phyloP scores from a whole-genome alignment of 2,329 filamentous ascomycete species.

The Talaromyces marneffei region DNA sequence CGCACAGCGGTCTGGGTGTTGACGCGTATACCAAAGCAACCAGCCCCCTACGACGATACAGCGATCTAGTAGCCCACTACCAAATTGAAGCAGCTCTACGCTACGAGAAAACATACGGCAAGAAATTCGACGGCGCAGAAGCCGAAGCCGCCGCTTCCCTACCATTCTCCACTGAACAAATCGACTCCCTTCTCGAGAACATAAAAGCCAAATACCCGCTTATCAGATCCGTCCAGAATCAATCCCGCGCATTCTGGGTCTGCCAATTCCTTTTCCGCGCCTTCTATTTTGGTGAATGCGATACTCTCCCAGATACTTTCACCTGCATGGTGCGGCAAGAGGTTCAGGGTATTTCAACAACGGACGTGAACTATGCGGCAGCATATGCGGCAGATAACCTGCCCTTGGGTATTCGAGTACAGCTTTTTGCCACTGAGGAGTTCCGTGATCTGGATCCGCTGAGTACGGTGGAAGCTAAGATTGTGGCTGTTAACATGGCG shows the following conservation, averaged over 20 bases:
- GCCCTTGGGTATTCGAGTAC: constrained; percentile 28
- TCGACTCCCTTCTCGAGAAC: constrained; percentile 46
- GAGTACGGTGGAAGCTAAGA: constrained; percentile 31
- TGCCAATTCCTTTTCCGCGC: constrained; percentile 53
- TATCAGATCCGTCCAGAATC: constrained; percentile 34
- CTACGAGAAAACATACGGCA: constrained; percentile 46
- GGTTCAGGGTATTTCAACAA: constrained; percentile 18
- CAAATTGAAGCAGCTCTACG: constrained; percentile 59
- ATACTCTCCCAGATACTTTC: constrained; percentile 45
- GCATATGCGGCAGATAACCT: constrained; percentile 28
- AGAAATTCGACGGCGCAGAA: constrained; percentile 32
- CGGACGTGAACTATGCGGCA: constrained; percentile 18
- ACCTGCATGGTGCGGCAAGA: constrained; percentile 30
- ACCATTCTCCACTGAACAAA: constrained; percentile 45
- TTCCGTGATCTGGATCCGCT: constrained; percentile 27
- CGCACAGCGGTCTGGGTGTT: constrained; percentile 48
- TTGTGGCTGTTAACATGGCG: constrained; percentile 30
- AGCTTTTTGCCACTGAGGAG: constrained; percentile 22
- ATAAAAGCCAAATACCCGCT: constrained; percentile 38
- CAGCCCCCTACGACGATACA: constrained; percentile 56
- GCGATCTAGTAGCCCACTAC: constrained; percentile 58
- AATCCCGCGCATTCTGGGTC: constrained; percentile 45
- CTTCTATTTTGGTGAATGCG: constrained; percentile 49
- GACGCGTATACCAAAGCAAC: constrained; percentile 54
- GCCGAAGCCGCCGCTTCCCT: constrained; percentile 30